Evolutionary conservation across 2,329 filamentous ascomycete genomes (phyloP), one percentile per base, ranked within the genome.

Genomic region (Malbranchea zuffiana): DNA sequence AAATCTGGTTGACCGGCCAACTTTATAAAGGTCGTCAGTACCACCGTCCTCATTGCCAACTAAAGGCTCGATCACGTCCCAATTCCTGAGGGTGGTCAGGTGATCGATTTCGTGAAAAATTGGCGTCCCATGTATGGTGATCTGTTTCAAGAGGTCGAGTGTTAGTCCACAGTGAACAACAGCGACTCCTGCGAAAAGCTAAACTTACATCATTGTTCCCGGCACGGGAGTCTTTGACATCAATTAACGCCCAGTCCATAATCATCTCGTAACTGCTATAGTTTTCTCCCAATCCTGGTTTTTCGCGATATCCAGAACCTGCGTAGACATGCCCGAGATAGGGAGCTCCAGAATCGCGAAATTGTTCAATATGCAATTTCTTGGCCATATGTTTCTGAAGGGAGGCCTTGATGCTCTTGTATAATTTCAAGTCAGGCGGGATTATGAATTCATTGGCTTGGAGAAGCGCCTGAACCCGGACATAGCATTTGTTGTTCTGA

Each of bases 231-330:
- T 30, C 28, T 30, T 12, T 30, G 28, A 37, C 27, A 13, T 39
- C 29, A 15, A 39, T 26, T 34, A 39, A 15, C n/a, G 36, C 36
- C 36, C 36, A 39, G 19, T 39, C 23, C 31, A 33, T 33, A 33
- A 21, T 21, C 17, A 19, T 33, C 31, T 33, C 31, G 16, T 11
- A 34, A 26, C 23, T 11, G 13, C 11, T 17, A 11, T 28, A 25
- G 15, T 17, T 35, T 35, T 24, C 33, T 28, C 3, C 12, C 20
- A 26, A 19, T 25, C 12, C 31, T 17, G 27, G 11, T 8, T 15
- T 27, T 19, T 17, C 30, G 30, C 3, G 17, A 27, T 11, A 27
- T 11, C 36, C 30, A 3, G 36, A 39, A 12, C 19, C 36, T 17
- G 30, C 21, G 28, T 34, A 34, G n/a, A 39, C 30, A 19, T 13